These are phyloP conservation scores for Ustilago xerochloae DNA, from an alignment of 1,284 basidiomycete genomes.

Conservation along the genomic window DNA sequence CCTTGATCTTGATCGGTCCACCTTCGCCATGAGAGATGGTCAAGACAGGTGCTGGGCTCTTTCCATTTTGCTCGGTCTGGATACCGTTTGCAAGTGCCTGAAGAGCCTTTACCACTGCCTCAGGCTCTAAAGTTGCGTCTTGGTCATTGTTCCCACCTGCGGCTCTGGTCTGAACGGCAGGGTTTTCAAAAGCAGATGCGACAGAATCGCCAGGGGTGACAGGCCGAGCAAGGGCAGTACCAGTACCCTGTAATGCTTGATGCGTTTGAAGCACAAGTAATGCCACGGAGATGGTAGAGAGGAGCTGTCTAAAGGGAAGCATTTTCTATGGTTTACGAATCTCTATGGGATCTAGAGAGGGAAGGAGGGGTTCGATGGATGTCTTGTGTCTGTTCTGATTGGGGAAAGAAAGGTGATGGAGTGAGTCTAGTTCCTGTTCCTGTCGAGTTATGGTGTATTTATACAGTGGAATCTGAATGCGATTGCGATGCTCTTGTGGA, in stretches of 20 bases:
- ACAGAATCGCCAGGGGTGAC: not conserved
- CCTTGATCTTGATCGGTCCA: conserved; percentile 8
- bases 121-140: conserved; percentile 1
- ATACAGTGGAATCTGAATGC: not conserved
- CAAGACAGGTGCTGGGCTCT: not conserved
- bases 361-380: not conserved
- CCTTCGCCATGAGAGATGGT: conserved; percentile 34
- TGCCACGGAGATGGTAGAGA: conserved; percentile 11
- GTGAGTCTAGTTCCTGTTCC: not conserved
- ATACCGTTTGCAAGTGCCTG: conserved; percentile 11
- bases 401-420: not conserved
- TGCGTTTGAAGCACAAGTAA: conserved; percentile 15
- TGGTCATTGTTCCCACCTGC: not conserved
- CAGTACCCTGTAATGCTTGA: not conserved
- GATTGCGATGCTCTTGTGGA: not conserved
- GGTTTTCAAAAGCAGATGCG: not conserved
- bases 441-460: not conserved
- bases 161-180: not conserved
- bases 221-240: conserved; percentile 17
- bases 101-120: conserved; percentile 28
- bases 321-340: conserved; percentile 16
- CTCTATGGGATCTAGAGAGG: not conserved
- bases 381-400: conserved; percentile 7
- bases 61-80: conserved; percentile 1
- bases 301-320: conserved; percentile 15